Evolutionary conservation across 2,329 filamentous ascomycete genomes (phyloP).

Genomic region (Clonostachys sp.): DNA sequence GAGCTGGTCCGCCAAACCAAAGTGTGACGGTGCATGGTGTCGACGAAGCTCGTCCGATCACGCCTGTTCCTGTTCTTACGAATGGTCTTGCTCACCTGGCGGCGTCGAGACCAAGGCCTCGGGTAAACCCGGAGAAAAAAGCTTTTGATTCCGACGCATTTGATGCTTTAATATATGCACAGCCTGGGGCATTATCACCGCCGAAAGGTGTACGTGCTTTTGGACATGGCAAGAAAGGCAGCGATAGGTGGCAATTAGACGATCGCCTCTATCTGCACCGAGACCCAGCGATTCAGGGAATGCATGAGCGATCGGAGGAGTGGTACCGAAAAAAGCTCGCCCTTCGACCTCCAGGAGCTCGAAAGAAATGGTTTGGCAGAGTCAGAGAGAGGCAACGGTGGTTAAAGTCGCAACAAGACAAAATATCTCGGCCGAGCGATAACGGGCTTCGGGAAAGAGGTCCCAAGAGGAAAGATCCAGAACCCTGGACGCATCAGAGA

Average conservation of each 20-base stretch:
- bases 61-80: not conserved
- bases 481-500: constrained; percentile 18
- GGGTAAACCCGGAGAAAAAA: not conserved
- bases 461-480: constrained; percentile 11
- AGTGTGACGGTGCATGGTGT: too few species aligned
- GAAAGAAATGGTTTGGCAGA: constrained; percentile 47
- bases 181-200: constrained; percentile 13
- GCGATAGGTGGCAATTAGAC: constrained; percentile 8
- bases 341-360: constrained; percentile 38
- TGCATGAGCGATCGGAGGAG: constrained; percentile 30
- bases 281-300: constrained; percentile 46
- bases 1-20: too few species aligned
- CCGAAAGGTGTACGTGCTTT: constrained; percentile 12
- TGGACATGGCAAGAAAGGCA: constrained; percentile 2
- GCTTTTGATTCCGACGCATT: constrained; percentile 18
- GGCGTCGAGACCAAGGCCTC: not conserved
- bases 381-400: constrained; percentile 25
- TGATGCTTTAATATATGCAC: constrained; percentile 31
- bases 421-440: not conserved
- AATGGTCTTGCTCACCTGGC: not conserved
- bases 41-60: too few species aligned
- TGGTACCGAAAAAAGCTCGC: constrained; percentile 42
- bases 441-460: constrained; percentile 1
- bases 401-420: constrained; percentile 9
- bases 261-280: constrained; percentile 35